Evolutionary conservation across 192 early-diverging fungal genomes (phyloP).

Genomic region (Backusella australiensis): DNA sequence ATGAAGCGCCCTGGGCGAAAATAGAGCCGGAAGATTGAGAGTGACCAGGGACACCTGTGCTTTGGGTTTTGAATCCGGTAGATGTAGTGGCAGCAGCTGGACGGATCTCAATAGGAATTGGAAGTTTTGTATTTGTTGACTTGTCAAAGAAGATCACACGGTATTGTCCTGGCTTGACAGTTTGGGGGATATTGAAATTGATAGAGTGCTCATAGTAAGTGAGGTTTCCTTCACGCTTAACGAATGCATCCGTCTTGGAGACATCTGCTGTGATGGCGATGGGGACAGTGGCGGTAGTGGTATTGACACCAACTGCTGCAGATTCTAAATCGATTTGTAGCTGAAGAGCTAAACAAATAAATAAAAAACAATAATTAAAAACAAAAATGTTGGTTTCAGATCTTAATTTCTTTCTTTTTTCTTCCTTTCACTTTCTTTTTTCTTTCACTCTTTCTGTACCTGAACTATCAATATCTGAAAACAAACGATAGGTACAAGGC

Average conservation of each 20-base stretch:
- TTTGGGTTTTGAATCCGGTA: slow-evolving; percentile 13
- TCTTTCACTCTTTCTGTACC: slow-evolving; percentile 20
- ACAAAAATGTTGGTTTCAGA: slow-evolving; percentile 4
- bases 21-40: slow-evolving; percentile 19
- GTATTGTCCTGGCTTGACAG: slow-evolving; percentile 30
- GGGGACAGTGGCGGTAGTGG: neutral
- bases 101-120: slow-evolving; percentile 29
- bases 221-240: slow-evolving; percentile 22
- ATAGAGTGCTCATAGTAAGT: slow-evolving; percentile 31
- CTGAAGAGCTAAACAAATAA: slow-evolving; percentile 19
- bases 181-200: slow-evolving; percentile 32
- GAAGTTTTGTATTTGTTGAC: slow-evolving; percentile 24
- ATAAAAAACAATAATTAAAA: neutral
- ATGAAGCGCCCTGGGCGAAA: slow-evolving; percentile 13
- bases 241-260: slow-evolving; percentile 19
- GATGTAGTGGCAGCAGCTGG: slow-evolving; percentile 21
- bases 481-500: slow-evolving; percentile 26
- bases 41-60: slow-evolving; percentile 13
- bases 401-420: neutral
- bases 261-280: slow-evolving; percentile 35
- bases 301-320: neutral
- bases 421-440: neutral
- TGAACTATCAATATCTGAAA: slow-evolving; percentile 25
- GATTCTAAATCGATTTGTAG: slow-evolving; percentile 26
- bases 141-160: slow-evolving; percentile 34